Conservation (phyloP, 139 green algal species). For the Edaphochlamys debaryana region DNA sequence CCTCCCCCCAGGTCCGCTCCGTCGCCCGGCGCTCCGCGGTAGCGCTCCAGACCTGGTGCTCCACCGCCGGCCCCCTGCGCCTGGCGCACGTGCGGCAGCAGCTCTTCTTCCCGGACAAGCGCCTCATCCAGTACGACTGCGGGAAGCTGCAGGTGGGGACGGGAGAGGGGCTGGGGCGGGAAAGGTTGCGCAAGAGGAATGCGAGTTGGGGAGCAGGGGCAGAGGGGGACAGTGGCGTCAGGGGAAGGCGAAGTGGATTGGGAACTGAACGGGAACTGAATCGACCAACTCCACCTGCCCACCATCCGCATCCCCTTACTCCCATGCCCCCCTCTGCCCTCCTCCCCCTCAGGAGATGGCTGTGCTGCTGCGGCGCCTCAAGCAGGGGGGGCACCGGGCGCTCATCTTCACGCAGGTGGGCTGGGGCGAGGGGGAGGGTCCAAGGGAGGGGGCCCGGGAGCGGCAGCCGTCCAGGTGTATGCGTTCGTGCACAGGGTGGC, state of each 20-base stretch:
- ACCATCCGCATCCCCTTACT: too few species aligned
- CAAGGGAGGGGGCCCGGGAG: too few species aligned
- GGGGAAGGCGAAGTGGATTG: background rate
- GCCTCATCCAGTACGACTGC: conserved; percentile 95
- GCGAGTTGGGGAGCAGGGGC: background rate
- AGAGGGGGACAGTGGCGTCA: background rate
- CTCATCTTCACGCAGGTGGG: conserved; percentile 96
- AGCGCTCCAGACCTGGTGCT: conserved; percentile 46
- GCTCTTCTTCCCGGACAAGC: conserved; percentile 96
- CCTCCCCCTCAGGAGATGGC: conserved; percentile 76
- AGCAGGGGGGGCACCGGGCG: conserved; percentile 82
- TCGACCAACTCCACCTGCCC: too few species aligned
- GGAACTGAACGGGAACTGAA: background rate
- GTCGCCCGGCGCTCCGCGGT: conserved; percentile 13
- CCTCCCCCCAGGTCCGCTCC: too few species aligned
- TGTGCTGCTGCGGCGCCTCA: conserved; percentile 82
- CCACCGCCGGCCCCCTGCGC: conserved; percentile 68
- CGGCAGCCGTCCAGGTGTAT: too few species aligned
- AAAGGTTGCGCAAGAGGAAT: too few species aligned
- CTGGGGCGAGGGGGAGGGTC: background rate
- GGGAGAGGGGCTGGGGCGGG: background rate
- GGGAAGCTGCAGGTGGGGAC: conserved; percentile 85
- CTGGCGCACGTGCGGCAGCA: conserved; percentile 77
- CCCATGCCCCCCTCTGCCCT: background rate
- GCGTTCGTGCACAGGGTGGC: too few species aligned